Conservation (phyloP, 2,329 filamentous ascomycete species). For the Pseudopyrenochaeta lycopersici region DNA sequence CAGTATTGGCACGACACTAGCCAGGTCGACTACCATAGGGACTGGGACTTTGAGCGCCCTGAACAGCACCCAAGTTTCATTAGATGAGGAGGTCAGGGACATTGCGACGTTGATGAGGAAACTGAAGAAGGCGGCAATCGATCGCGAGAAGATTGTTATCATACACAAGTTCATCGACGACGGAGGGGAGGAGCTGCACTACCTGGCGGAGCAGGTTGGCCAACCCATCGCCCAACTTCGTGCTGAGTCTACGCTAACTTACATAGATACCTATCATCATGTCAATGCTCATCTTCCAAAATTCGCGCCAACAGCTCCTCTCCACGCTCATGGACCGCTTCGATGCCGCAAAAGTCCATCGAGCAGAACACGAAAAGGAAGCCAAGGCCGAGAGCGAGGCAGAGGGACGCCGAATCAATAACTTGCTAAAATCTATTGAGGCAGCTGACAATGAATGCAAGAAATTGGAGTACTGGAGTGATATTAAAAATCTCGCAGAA, state of each 20-base stretch:
- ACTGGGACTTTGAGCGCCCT: slow-evolving; percentile 62
- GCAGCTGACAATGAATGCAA: slow-evolving; percentile 84
- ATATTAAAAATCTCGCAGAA: slow-evolving; percentile 60
- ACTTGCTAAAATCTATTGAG: slow-evolving; percentile 76
- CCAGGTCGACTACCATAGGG: slow-evolving; percentile 48
- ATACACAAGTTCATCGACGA: slow-evolving; percentile 83
- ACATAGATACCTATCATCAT: slow-evolving; percentile 46
- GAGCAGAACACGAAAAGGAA: slow-evolving; percentile 55
- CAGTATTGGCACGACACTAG: slow-evolving; percentile 48
- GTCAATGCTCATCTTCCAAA: slow-evolving; percentile 87
- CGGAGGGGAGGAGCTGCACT: slow-evolving; percentile 74
- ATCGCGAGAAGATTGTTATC: slow-evolving; percentile 89
- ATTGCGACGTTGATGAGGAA: slow-evolving; percentile 74
- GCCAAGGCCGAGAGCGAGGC: slow-evolving; percentile 56
- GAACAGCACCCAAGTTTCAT: slow-evolving; percentile 42
- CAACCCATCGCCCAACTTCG: background rate
- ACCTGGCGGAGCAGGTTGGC: slow-evolving; percentile 70
- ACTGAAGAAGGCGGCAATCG: slow-evolving; percentile 76
- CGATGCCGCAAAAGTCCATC: slow-evolving; percentile 62
- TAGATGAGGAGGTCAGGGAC: slow-evolving; percentile 67
- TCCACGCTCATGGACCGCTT: slow-evolving; percentile 68
- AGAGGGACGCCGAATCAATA: slow-evolving; percentile 65
- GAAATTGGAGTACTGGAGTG: slow-evolving; percentile 86
- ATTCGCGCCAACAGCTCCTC: slow-evolving; percentile 80
- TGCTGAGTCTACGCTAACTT: slow-evolving; percentile 18